These are phyloP conservation scores for Aphanoascus verrucosus DNA, from an alignment of 2,329 filamentous ascomycete species.

Conservation along the genomic window DNA sequence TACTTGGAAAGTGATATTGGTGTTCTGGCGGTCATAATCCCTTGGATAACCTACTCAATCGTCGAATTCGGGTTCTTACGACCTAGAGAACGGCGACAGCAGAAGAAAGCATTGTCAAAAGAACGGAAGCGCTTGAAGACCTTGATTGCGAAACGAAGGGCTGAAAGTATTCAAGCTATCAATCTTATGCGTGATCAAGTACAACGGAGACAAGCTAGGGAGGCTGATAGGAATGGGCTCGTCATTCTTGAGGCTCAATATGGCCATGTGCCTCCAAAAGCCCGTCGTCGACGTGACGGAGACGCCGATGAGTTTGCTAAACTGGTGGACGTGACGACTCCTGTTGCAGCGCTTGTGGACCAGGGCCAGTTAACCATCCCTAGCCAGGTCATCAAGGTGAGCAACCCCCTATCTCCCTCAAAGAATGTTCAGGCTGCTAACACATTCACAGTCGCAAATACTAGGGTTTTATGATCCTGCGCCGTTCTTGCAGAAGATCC, in stretches of 20 bases:
- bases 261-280: conserved; percentile 25
- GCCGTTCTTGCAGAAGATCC: conserved; percentile 31
- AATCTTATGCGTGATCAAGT: conserved; percentile 34
- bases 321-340: conserved; percentile 33
- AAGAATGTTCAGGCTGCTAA: conserved; percentile 16
- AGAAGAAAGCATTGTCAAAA: conserved; percentile 26
- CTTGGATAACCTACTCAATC: conserved; percentile 32
- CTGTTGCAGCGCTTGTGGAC: conserved; percentile 37
- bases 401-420: neutral
- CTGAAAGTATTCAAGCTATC: conserved; percentile 32
- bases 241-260: conserved; percentile 35
- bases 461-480: conserved; percentile 37
- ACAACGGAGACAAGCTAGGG: conserved; percentile 28
- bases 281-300: conserved; percentile 18
- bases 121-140: conserved; percentile 31
- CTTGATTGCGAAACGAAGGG: conserved; percentile 27
- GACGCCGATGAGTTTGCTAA: conserved; percentile 7
- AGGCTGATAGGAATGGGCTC: conserved; percentile 28
- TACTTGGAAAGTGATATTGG: conserved; percentile 27
- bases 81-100: conserved; percentile 29
- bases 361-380: conserved; percentile 32
- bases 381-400: conserved; percentile 28
- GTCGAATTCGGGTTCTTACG: conserved; percentile 35
- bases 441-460: conserved; percentile 30
- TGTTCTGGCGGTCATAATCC: conserved; percentile 28